A percentile compares a stretch with the other conserved stretches of the same genome.
phyloP scores from a whole-genome alignment of 176 grass and related monocot species.

The Poa annua region DNA sequence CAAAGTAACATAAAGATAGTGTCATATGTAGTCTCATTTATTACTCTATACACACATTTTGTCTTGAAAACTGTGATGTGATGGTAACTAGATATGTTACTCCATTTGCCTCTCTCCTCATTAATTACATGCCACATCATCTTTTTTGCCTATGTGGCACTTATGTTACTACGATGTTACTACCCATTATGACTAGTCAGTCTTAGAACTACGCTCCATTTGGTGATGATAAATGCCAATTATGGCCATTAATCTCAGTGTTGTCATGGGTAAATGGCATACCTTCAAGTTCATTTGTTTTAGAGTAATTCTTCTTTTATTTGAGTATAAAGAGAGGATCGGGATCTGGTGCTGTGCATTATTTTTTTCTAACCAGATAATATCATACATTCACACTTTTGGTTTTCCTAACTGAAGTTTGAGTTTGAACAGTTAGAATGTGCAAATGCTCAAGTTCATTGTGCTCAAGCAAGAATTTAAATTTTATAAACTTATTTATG shows the following conservation, averaged over 20 bases:
- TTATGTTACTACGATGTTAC: no score
- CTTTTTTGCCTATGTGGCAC: no score
- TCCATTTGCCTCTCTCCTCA: no score
- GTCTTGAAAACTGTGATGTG: no score
- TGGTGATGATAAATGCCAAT: not conserved
- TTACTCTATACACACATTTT: no score
- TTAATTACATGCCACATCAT: no score
- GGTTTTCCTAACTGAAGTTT: not conserved
- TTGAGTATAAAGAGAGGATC: not conserved
- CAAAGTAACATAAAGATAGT: no score
- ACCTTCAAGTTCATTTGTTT: not conserved
- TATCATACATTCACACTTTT: conserved; percentile 22
- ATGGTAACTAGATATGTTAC: no score
- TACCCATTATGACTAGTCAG: no score
- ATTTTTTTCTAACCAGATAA: not conserved
- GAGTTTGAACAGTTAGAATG: not conserved
- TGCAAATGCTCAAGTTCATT: not conserved
- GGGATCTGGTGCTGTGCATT: not conserved
- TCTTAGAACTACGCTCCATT: not conserved
- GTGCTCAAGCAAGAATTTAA: no score
- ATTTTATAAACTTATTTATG: no score
- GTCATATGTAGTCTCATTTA: no score
- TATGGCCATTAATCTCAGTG: not conserved
- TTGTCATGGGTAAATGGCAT: conserved; percentile 4
- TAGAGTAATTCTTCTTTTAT: not conserved